Percentiles rank a stretch among this genome's conserved stretches.
Conservation (phyloP, 2,329 filamentous ascomycete genomes). For the Pseudogymnoascus sp. region DNA sequence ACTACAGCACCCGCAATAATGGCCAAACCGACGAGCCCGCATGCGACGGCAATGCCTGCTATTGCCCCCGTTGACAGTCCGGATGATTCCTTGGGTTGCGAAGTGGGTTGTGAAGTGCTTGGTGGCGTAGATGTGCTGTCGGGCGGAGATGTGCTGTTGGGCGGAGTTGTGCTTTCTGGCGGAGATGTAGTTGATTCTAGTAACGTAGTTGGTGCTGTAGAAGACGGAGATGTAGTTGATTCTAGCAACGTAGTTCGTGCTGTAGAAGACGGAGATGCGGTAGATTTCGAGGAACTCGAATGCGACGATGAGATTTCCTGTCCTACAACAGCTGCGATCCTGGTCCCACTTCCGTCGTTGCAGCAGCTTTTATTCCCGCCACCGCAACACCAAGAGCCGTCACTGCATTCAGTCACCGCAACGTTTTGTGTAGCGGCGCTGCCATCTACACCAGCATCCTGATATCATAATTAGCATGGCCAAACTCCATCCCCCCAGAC, state of each 20-base stretch:
- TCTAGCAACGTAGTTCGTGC: background rate
- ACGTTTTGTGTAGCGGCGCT: slow-evolving; percentile 1
- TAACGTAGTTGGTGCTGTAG: background rate
- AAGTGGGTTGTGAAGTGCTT: no score
- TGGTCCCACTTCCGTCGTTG: background rate
- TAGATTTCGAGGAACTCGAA: background rate
- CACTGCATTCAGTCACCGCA: background rate
- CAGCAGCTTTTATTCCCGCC: background rate
- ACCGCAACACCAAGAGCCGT: slow-evolving; percentile 10
- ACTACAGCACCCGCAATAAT: background rate
- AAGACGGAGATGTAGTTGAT: background rate
- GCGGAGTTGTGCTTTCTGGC: background rate
- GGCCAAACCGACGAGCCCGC: background rate
- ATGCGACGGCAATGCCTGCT: background rate
- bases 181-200: background rate
- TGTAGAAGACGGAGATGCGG: background rate
- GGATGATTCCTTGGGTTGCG: background rate
- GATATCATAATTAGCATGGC: background rate
- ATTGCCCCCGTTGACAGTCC: background rate
- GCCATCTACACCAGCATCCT: background rate
- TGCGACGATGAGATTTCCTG: background rate
- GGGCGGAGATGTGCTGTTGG: no score
- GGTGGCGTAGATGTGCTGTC: no score
- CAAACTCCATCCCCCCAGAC: no score
- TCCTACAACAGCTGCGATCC: background rate